Evolutionary conservation across 2,329 filamentous ascomycete species (phyloP), one percentile per base, ranked within the genome.

Genomic region (Incumbomyces lentus): DNA sequence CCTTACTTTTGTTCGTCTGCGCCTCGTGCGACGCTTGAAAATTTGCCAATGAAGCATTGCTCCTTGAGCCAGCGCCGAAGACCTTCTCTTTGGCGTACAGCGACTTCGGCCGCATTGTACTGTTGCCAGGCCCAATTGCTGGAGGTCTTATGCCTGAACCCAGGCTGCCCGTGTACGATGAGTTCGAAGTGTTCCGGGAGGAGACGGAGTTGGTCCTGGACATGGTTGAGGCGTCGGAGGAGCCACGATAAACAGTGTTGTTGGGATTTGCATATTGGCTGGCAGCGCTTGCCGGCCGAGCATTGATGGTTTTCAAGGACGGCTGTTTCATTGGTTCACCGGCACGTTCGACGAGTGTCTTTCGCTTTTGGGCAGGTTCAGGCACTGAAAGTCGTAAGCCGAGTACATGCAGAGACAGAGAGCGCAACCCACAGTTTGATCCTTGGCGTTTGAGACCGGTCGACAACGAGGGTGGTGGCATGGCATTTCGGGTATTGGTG

Each of bases 321-420:
- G 64, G 61, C 12, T 68, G 60, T 37, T 64, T 62, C 49, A 62
- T 69, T 29, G 67, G 72, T 49, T 82, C 78, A 50, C 63, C 72
- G 29, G 72, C 76, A 53, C 69, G 69, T 47, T 81, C 75, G 16
- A 62, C 64, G 19, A 81, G 63, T 12, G 75, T 76, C 57, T 78
- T 79, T 47, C 79, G 71, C 63, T 84, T 83, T 2, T 76, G 58
- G 41, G 78, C 73, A 16, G 78, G 70, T 56, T 77, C 70, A 17
- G 65, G 54, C 43, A 71, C 77, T 80, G 46, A 36, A 30, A 34
- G 17, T 22, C 29, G 33, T 47, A 22, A 53, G 49, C 45, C 42
- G 42, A 51, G 47, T 34, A 37, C 77, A 72, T 32, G 63, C 67
- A 42, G 67, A 68, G 46, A 56, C 46, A 58, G 40, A 52, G 48